Base-by-base conservation (phyloP, 768 basidiomycete species). In the Pleurotus tuoliensis region DNA sequence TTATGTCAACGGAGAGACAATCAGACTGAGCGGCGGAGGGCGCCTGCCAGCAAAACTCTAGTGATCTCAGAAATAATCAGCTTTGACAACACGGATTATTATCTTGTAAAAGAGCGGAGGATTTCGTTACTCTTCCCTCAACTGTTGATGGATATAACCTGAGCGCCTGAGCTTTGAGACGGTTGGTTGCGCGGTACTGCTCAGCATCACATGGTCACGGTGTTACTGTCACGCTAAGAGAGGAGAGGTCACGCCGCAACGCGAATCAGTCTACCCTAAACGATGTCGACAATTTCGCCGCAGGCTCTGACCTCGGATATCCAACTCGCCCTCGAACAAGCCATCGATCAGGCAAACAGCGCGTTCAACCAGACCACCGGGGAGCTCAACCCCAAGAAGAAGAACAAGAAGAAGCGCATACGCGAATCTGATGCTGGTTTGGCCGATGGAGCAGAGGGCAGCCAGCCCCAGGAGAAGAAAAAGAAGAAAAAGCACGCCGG, bases 1-100 rank as follows among this genome's bases (percentile, higher is more conserved):
- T 3, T 82, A 80, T 69, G 73, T 83, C 13, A 84, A 84, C 64
- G 83, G 81, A 27, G 79, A 82, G 66, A 75, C 73, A 2, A 71
- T 81, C 18, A 69, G 78, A 54, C 63, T 81, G 55, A 80, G 76
- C 56, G 79, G 77, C 2, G 81, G 66, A 2, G 74, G 71, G 12
- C 66, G 75, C 51, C 58, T 77, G 25, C 74, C 76, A 27, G 71
- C 69, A 25, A 74, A 70, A 58, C 58, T 76, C 40, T 76, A 63
- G 58, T n/a, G 30, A 34, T 34, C 8, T 34, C 3, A 34, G 9
- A 34, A 34, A 34, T 34, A 34, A 34, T 34, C 30, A 34, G 8
- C 30, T 34, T 34, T 34, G 30, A 11, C 8, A 34, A 9, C 30
- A 34, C 11, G 30, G 8, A 34, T 2, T 34, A 9, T 11, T 7